Evolutionary conservation across 305 asterid genomes (phyloP), one percentile per base, ranked within the genome.

Genomic region (Lippia alba): DNA sequence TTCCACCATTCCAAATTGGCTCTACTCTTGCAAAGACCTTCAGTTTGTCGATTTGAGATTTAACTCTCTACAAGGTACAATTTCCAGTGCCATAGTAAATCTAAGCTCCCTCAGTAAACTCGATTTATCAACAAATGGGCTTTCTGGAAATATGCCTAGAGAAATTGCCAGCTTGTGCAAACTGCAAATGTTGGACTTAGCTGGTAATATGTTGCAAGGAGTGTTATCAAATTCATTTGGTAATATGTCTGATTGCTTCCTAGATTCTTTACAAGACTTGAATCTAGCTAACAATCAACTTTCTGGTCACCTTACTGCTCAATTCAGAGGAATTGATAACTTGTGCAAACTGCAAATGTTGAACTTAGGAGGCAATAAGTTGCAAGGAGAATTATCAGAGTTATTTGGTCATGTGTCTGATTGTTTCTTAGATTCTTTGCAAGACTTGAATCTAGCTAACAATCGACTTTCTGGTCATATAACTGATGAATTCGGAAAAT

Each of bases 401-500:
- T 62, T 39, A 4, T 73, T 66, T 24, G 69, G 56, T 14, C 36
- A 67, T 41, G 40, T 49, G 50, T 50, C 73, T 0, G 62, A 49
- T 39, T 73, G 78, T 41, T 66, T 66, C 46, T 17, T 59, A 30
- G 58, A 4, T 6, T 0, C 63, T 16, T 59, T 74, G 64, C 51
- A 15, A 11, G 0, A 0, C 0, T 53, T 73, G 19, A 1, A 0
- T 0, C 30, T 73, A 50, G 5, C n/a, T 0, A 0, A 0, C 0
- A 74, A 74, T 67, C 24, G 44, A 16, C 40, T 74, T 41, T 67
- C 65, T 0, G 78, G 78, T 60, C 58, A 60, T 50, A 5, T 74
- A 3, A 12, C 74, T 6, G 40, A 24, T 59, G 40, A 34, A 10
- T 44, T 74, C 9, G 72, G 68, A 48, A n/a, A n/a, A n/a, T n/a